A percentile compares a stretch with the other conserved stretches of the same genome.
phyloP scores from a whole-genome alignment of 108 stramenopile species.

The Skeletonema menzelii region DNA sequence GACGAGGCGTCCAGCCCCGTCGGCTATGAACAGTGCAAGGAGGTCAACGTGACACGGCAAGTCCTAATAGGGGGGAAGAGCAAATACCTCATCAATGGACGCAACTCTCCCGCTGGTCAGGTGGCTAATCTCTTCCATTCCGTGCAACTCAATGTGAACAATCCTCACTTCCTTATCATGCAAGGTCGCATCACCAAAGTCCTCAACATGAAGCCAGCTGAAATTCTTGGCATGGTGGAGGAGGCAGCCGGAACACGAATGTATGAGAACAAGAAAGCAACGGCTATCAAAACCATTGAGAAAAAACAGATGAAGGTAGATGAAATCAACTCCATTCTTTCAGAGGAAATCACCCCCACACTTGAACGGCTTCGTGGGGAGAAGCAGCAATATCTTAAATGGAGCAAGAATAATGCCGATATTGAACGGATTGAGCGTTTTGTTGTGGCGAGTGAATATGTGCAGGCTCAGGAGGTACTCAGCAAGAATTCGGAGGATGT shows the following conservation, averaged over 20 bases:
- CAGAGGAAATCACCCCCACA: constrained; percentile 97
- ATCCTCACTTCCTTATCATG: constrained; percentile 99
- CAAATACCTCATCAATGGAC: constrained; percentile 99
- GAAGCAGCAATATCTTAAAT: constrained; percentile 93
- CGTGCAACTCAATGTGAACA: constrained; percentile 99
- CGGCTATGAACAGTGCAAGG: constrained; percentile 89
- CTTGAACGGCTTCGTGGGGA: constrained; percentile 95
- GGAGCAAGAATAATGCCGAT: constrained; percentile 95
- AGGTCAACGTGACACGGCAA: constrained; percentile 96
- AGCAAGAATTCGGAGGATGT: constrained; percentile 65
- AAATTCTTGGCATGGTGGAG: constrained; percentile 99
- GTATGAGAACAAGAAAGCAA: constrained; percentile 97
- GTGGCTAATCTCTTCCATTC: constrained; percentile 99
- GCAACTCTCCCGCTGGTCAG: constrained; percentile 87
- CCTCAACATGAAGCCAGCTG: constrained; percentile 98
- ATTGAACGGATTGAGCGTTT: constrained; percentile 94
- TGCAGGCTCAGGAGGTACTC: constrained; percentile 64
- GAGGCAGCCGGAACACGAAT: constrained; percentile 99
- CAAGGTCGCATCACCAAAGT: constrained; percentile 99
- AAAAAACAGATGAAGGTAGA: constrained; percentile 98
- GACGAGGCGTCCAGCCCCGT: constrained; percentile 91
- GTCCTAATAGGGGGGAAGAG: constrained; percentile 97
- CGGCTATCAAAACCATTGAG: constrained; percentile 96
- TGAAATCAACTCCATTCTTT: constrained; percentile 93
- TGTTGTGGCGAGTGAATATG: constrained; percentile 89